Evolutionary conservation across 2,329 filamentous ascomycete species (phyloP).

Genomic region (Cladosporium sp.): DNA sequence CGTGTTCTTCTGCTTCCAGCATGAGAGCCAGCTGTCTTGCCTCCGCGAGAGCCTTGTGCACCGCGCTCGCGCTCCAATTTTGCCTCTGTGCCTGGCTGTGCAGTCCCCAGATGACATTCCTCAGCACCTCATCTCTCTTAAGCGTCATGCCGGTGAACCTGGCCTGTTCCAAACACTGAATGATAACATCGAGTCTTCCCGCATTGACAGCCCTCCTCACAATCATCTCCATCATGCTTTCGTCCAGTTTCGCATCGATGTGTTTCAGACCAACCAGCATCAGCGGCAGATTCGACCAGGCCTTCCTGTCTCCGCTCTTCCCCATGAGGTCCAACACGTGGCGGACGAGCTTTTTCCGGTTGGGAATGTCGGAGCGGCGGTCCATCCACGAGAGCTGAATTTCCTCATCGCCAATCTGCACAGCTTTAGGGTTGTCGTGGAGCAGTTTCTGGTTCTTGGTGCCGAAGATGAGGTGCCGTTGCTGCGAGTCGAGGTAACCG

Average conservation of each 20-base stretch:
- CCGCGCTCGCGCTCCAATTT: slow-evolving; percentile 40
- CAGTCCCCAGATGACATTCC: slow-evolving; percentile 39
- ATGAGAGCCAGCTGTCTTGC: slow-evolving; percentile 43
- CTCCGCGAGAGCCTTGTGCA: slow-evolving; percentile 40
- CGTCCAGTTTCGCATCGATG: slow-evolving; percentile 24
- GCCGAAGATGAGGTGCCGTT: slow-evolving; percentile 46
- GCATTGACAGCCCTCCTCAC: slow-evolving; percentile 34
- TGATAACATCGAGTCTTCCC: slow-evolving; percentile 33
- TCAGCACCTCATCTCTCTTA: slow-evolving; percentile 34
- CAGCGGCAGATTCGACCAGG: slow-evolving; percentile 39
- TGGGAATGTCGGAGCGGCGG: slow-evolving; percentile 34
- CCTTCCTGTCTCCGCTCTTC: slow-evolving; percentile 25
- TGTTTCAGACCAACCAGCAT: slow-evolving; percentile 37
- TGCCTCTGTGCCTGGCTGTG: slow-evolving; percentile 36
- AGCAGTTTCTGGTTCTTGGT: slow-evolving; percentile 43
- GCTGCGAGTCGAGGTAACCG: slow-evolving; percentile 42
- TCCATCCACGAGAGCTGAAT: slow-evolving; percentile 38
- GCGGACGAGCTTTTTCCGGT: slow-evolving; percentile 29
- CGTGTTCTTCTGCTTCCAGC: slow-evolving; percentile 45
- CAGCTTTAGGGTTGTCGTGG: slow-evolving; percentile 44
- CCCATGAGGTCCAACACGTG: slow-evolving; percentile 35
- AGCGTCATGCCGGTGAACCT: slow-evolving; percentile 38
- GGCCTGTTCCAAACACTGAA: slow-evolving; percentile 36
- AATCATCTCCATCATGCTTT: slow-evolving; percentile 34
- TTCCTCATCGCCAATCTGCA: slow-evolving; percentile 44